A percentile compares a stretch with the other conserved stretches of the same genome.
Conservation (phyloP, 164 flowering plant species). For the Stephania yunnanensis region DNA sequence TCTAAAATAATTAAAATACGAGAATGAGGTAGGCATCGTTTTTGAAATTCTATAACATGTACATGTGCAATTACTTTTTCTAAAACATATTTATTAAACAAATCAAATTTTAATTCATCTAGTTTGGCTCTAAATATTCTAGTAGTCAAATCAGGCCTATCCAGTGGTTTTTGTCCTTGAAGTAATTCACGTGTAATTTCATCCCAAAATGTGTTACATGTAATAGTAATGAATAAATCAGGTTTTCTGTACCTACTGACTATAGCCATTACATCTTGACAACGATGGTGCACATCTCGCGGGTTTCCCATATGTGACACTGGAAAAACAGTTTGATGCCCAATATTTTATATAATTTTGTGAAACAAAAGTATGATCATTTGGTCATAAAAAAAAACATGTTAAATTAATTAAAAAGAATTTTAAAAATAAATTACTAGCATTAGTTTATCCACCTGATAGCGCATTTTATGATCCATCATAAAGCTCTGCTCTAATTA, state of each 20-base stretch:
- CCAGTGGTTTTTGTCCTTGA: slow-evolving; percentile 2
- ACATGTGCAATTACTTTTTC: not conserved
- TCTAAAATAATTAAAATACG: too few relatives aligned
- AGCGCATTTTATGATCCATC: slow-evolving; percentile 8
- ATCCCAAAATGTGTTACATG: slow-evolving; percentile 17
- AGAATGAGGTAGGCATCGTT: too few relatives aligned
- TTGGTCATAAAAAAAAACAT: not conserved
- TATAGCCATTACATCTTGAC: slow-evolving; percentile 20
- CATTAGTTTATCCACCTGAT: not conserved
- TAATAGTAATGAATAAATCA: slow-evolving; percentile 18
- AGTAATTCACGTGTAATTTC: slow-evolving; percentile 9
- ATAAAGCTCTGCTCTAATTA: slow-evolving; percentile 9
- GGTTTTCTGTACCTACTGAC: slow-evolving; percentile 17
- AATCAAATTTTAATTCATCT: not conserved
- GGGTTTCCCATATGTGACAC: slow-evolving; percentile 19
- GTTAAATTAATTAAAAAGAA: not conserved
- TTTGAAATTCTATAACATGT: slow-evolving; percentile 2
- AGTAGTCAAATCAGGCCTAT: slow-evolving; percentile 18
- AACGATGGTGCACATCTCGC: slow-evolving; percentile 9
- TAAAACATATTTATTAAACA: not conserved
- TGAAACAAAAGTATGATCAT: not conserved
- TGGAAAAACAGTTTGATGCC: slow-evolving; percentile 5
- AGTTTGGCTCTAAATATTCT: not conserved
- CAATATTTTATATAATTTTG: not conserved
- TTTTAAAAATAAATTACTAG: not conserved